Conservation (phyloP, 2,329 filamentous ascomycete genomes). For the Lasiodiplodia sp. region DNA sequence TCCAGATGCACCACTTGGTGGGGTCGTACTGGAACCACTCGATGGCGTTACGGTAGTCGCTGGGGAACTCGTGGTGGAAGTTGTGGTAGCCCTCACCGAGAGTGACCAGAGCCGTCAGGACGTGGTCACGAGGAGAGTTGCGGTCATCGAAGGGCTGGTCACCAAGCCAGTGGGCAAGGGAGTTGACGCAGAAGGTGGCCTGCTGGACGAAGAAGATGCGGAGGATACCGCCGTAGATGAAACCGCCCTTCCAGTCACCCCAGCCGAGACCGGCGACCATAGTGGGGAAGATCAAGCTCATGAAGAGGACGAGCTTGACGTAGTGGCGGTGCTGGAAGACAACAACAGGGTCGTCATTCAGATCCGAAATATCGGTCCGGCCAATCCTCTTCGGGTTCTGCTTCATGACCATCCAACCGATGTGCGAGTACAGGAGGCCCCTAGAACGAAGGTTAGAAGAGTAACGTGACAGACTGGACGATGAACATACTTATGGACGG, state of each 20-base stretch:
- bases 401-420: constrained; percentile 63
- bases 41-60: constrained; percentile 54
- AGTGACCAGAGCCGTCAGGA: constrained; percentile 52
- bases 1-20: constrained; percentile 55
- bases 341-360: constrained; percentile 60
- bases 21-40: constrained; percentile 48
- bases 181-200: constrained; percentile 63
- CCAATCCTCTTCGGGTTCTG: constrained; percentile 62
- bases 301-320: constrained; percentile 56
- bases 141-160: constrained; percentile 55
- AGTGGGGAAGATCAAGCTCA: constrained; percentile 58
- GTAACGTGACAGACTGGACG: constrained; percentile 1
- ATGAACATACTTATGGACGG: constrained; percentile 52
- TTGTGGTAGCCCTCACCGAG: constrained; percentile 56
- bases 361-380: constrained; percentile 59
- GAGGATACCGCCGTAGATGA: constrained; percentile 60
- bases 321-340: constrained; percentile 60
- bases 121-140: constrained; percentile 52
- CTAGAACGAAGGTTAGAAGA: neutral
- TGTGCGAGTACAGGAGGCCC: constrained; percentile 58
- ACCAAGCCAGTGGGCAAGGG: constrained; percentile 61
- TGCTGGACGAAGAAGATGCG: constrained; percentile 62
- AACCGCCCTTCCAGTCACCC: constrained; percentile 59
- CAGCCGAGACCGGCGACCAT: constrained; percentile 57
- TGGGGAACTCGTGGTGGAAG: constrained; percentile 55